Percentiles rank a stretch among this genome's conserved stretches.
Evolutionary conservation across 306 rosid genomes (phyloP).

Genomic region (barrel medic (Medicago truncatula)): DNA sequence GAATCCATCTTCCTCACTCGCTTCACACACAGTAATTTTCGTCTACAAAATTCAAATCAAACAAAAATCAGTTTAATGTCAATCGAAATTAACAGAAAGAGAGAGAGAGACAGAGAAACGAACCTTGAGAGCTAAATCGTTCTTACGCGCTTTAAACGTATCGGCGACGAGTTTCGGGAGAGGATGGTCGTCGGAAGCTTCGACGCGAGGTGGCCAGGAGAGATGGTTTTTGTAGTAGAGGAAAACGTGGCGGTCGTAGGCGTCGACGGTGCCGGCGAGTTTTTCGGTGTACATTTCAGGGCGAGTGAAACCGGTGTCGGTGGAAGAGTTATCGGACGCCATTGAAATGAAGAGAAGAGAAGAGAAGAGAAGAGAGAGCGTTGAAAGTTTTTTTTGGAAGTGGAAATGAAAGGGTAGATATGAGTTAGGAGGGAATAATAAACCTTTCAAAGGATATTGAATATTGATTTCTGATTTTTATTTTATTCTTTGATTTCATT

Average conservation of each 20-base stretch:
- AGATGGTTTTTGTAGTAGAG: slow-evolving; percentile 70
- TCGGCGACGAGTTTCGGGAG: slow-evolving; percentile 65
- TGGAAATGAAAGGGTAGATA: not conserved
- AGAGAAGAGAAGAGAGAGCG: not conserved
- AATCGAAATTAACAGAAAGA: too few relatives aligned
- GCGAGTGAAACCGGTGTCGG: slow-evolving; percentile 68
- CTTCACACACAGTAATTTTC: slow-evolving; percentile 70
- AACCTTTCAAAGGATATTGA: not conserved
- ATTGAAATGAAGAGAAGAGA: slow-evolving; percentile 4
- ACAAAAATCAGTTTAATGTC: slow-evolving; percentile 11
- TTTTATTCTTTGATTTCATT: too few relatives aligned
- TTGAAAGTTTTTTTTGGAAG: not conserved
- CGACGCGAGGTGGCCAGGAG: slow-evolving; percentile 74
- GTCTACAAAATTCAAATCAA: slow-evolving; percentile 23
- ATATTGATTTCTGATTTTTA: not conserved
- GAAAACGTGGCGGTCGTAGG: slow-evolving; percentile 87
- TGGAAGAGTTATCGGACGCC: slow-evolving; percentile 46
- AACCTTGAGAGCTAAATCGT: slow-evolving; percentile 63
- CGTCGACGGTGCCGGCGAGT: slow-evolving; percentile 70
- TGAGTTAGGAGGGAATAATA: not conserved
- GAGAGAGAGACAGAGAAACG: too few relatives aligned
- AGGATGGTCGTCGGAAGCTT: slow-evolving; percentile 68
- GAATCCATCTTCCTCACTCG: slow-evolving; percentile 63
- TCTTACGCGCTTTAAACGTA: slow-evolving; percentile 59
- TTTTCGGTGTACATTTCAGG: slow-evolving; percentile 73